A percentile compares a stretch with the other conserved stretches of the same genome.
phyloP scores from a whole-genome alignment of 306 rosid genomes.

The Calophaca sinica region DNA sequence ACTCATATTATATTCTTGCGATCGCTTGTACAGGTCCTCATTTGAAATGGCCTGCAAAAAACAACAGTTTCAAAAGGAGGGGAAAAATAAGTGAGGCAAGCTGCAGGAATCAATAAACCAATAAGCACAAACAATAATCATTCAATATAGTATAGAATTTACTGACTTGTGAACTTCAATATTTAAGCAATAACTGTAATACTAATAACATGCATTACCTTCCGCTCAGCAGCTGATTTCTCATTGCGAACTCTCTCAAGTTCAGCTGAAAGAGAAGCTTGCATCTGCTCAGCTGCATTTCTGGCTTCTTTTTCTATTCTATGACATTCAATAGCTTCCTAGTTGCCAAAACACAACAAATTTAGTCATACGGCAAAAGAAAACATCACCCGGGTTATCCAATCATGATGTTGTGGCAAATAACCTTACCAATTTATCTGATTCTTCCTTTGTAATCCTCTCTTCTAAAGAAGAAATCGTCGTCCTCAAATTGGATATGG shows the following conservation, averaged over 20 bases:
- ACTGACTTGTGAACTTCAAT: background rate
- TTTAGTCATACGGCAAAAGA: slow-evolving; percentile 14
- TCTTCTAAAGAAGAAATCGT: slow-evolving; percentile 66
- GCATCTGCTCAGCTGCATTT: slow-evolving; percentile 69
- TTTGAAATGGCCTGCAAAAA: slow-evolving; percentile 70
- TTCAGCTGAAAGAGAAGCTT: slow-evolving; percentile 55
- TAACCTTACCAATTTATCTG: slow-evolving; percentile 74
- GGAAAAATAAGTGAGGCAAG: background rate
- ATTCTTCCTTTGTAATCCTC: slow-evolving; percentile 69
- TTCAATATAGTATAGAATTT: background rate
- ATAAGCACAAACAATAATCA: background rate
- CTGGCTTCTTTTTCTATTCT: slow-evolving; percentile 78
- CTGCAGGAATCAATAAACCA: background rate
- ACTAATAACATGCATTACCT: slow-evolving; percentile 54
- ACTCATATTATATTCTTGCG: slow-evolving; percentile 85
- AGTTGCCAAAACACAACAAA: slow-evolving; percentile 37
- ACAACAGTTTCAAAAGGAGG: background rate
- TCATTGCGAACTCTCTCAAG: slow-evolving; percentile 71
- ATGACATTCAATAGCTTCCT: slow-evolving; percentile 73
- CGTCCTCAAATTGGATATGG: slow-evolving; percentile 57
- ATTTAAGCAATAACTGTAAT: slow-evolving; percentile 13
- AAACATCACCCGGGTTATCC: background rate
- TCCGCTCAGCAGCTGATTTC: slow-evolving; percentile 71
- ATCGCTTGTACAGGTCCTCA: slow-evolving; percentile 79
- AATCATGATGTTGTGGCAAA: slow-evolving; percentile 15